These are phyloP conservation scores for Camillea tinctor DNA, from an alignment of 2,329 filamentous ascomycete genomes.

Conservation along the genomic window DNA sequence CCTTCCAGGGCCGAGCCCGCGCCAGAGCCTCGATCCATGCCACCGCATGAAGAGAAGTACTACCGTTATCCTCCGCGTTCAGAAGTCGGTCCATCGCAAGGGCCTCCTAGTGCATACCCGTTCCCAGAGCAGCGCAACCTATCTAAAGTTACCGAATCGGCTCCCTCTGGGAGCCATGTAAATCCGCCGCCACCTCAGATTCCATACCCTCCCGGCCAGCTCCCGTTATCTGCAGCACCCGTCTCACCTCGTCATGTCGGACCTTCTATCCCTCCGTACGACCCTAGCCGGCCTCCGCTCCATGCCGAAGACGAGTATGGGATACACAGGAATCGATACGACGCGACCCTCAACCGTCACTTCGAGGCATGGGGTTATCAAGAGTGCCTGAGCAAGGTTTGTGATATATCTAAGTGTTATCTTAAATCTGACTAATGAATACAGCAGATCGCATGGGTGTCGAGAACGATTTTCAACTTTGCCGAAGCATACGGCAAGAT, in stretches of 20 bases:
- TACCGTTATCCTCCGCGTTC: slow-evolving; percentile 28
- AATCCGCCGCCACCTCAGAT: slow-evolving; percentile 36
- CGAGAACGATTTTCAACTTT: slow-evolving; percentile 56
- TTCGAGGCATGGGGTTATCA: slow-evolving; percentile 55
- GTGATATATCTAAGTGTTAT: slow-evolving; percentile 1
- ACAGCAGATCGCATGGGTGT: slow-evolving; percentile 48
- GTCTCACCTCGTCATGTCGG: slow-evolving; percentile 50
- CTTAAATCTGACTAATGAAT: slow-evolving; percentile 9
- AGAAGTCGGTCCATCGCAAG: slow-evolving; percentile 25
- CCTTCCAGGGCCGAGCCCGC: slow-evolving; percentile 28
- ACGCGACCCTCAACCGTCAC: slow-evolving; percentile 44
- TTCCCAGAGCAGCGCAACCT: slow-evolving; percentile 29
- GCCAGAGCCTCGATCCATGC: slow-evolving; percentile 26
- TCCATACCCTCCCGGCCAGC: slow-evolving; percentile 45
- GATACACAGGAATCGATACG: slow-evolving; percentile 42
- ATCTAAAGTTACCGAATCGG: slow-evolving; percentile 23
- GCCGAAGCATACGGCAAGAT: slow-evolving; percentile 55
- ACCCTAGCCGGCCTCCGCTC: slow-evolving; percentile 41
- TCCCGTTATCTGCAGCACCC: slow-evolving; percentile 38
- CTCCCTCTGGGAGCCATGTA: slow-evolving; percentile 21
- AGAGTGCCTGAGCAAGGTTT: slow-evolving; percentile 50
- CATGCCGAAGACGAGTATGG: slow-evolving; percentile 47
- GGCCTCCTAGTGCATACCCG: slow-evolving; percentile 26
- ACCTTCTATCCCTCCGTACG: slow-evolving; percentile 45
- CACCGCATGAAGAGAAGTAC: slow-evolving; percentile 32